phyloP scores from a whole-genome alignment of 2,329 filamentous ascomycete species.

The Thielaviopsis euricoi region DNA sequence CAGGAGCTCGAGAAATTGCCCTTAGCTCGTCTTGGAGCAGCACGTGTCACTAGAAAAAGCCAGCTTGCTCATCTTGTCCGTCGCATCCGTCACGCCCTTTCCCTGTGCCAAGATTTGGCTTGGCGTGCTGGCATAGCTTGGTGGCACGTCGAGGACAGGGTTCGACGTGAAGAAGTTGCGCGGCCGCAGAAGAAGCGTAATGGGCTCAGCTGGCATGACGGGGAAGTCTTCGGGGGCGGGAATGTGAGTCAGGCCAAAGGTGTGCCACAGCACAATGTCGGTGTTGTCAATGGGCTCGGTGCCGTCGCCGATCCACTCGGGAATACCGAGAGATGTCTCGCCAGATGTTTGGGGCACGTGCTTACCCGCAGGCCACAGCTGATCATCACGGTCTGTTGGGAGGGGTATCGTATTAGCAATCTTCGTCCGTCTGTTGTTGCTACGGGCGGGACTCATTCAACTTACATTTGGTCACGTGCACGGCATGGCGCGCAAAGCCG shows the following conservation, averaged over 20 bases:
- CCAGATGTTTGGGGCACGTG: slow-evolving; percentile 82
- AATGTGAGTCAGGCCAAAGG: slow-evolving; percentile 82
- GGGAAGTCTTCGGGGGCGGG: slow-evolving; percentile 83
- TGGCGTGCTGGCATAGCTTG: slow-evolving; percentile 56
- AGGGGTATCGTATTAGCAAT: not conserved
- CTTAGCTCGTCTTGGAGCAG: not conserved
- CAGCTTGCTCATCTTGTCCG: slow-evolving; percentile 31
- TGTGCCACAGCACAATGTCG: slow-evolving; percentile 85
- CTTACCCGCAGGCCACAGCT: slow-evolving; percentile 71
- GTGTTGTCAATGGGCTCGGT: slow-evolving; percentile 57
- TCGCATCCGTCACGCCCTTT: slow-evolving; percentile 27
- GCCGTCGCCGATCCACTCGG: slow-evolving; percentile 61
- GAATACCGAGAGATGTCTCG: slow-evolving; percentile 55
- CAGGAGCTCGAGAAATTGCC: not conserved
- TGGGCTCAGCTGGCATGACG: slow-evolving; percentile 76
- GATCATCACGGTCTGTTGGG: slow-evolving; percentile 51
- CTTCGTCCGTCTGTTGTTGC: not conserved
- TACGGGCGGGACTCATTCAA: not conserved
- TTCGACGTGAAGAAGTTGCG: slow-evolving; percentile 71
- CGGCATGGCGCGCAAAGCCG: slow-evolving; percentile 70
- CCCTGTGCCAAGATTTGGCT: slow-evolving; percentile 41
- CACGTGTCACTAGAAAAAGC: slow-evolving; percentile 12
- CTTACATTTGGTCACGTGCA: slow-evolving; percentile 81
- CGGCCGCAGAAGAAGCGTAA: slow-evolving; percentile 63
- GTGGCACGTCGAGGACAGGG: slow-evolving; percentile 65